Evolutionary conservation across 768 basidiomycete genomes (phyloP), one percentile per base, ranked within the genome.

Genomic region (Boletus rubroflammeus): DNA sequence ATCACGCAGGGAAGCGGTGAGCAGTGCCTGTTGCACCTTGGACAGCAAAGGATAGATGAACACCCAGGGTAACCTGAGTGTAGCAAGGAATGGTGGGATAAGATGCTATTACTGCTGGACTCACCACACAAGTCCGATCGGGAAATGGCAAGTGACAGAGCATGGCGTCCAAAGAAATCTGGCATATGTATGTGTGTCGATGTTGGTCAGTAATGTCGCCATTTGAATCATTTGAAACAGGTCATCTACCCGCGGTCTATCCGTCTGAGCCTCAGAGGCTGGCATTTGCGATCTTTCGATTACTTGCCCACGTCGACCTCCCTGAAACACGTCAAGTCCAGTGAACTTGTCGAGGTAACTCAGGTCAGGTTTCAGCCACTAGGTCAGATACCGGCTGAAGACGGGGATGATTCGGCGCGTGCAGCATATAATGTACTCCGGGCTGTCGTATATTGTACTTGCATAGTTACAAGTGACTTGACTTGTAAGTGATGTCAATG

Each of bases 1-100:
- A 82, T 81, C 81, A 82, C 50, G 72, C 56, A n/a, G 81, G 78
- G 69, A 81, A 81, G 25, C 78, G 58, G 58, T 80, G 76, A 0
- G 78, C 64, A 2, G 68, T 62, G 11, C 81, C 80, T 4, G 77
- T 71, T 7, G 76, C 81, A 14, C 82, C 82, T 51, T 77, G 76
- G 0, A 82, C 78, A 0, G 79, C 73, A 53, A 74, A 75, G 0
- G 81, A 78, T 11, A 78, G 28, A 82, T 74, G 59, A 81, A 80
- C 17, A 79, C 75, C 78, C n/a, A n/a, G n/a, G n/a, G 82, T 81
- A 26, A 82, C 79, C 63, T 81, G 73, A 2, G 68, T 67, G 9
- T 31, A 11, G 29, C 29, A 10, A 31, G 29, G 29, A 11, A 31
- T 31, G 29, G 29, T 11, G 29, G 11, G 31, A 13, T 13, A 32